These are phyloP conservation scores for Dissophora ornata DNA, from an alignment of 192 early-diverging fungal species.

Conservation along the genomic window DNA sequence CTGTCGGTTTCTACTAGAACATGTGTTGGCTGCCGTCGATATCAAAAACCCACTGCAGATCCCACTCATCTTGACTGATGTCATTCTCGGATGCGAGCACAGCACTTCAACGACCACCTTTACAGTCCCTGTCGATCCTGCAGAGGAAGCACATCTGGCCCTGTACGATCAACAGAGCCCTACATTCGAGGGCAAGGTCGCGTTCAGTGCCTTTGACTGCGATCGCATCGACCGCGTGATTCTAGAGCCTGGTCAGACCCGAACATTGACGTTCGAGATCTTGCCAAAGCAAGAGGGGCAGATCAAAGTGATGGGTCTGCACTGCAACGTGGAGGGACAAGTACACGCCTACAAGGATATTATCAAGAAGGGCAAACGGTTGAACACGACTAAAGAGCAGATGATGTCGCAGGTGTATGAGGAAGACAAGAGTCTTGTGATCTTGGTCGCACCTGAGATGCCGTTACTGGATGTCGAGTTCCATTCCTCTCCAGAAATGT, in stretches of 20 bases:
- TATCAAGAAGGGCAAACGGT: constrained; percentile 71
- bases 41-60: constrained; percentile 81
- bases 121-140: constrained; percentile 27
- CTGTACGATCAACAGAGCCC: constrained; percentile 36
- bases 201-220: constrained; percentile 68
- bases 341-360: constrained; percentile 79
- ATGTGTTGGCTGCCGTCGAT: constrained; percentile 72
- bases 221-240: constrained; percentile 57
- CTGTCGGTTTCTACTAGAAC: constrained; percentile 65
- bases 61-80: constrained; percentile 70
- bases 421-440: constrained; percentile 75
- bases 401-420: constrained; percentile 68
- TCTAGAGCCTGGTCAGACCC: constrained; percentile 36
- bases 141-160: constrained; percentile 54
- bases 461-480: constrained; percentile 86
- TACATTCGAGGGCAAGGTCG: constrained; percentile 34
- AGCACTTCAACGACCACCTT: constrained; percentile 31
- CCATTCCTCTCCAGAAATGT: constrained; percentile 77
- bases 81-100: constrained; percentile 70
- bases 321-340: constrained; percentile 81
- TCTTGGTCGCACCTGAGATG: constrained; percentile 83
- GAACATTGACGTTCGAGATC: constrained; percentile 68
- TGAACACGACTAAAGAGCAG: constrained; percentile 83
- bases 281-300: constrained; percentile 81
- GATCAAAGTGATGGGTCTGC: constrained; percentile 78